Evolutionary conservation across 305 asterid genomes (phyloP).

Genomic region (Nicotiana rustica): DNA sequence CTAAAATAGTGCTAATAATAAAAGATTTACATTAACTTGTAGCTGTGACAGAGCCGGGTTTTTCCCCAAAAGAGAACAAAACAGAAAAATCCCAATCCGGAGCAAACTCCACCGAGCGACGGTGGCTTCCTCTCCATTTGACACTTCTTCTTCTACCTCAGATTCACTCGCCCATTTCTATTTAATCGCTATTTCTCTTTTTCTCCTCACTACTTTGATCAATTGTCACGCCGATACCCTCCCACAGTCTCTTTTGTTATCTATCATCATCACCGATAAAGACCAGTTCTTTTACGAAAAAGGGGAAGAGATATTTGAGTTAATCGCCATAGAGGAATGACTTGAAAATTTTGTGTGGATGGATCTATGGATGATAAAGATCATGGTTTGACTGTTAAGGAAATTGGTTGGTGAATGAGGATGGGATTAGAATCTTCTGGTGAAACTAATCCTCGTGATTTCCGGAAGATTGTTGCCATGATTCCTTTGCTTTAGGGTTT

Average conservation of each 20-base stretch:
- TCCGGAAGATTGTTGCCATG: slow-evolving; percentile 59
- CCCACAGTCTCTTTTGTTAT: not conserved
- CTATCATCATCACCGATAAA: slow-evolving; percentile 10
- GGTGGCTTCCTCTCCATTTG: slow-evolving; percentile 31
- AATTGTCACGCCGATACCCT: not conserved
- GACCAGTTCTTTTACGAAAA: slow-evolving; percentile 25
- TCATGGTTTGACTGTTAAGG: slow-evolving; percentile 10
- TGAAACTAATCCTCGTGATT: slow-evolving; percentile 56
- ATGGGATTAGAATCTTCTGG: slow-evolving; percentile 98
- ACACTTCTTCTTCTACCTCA: not conserved
- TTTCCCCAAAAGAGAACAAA: slow-evolving; percentile 24
- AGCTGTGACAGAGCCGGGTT: slow-evolving; percentile 4
- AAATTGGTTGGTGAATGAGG: slow-evolving; percentile 62
- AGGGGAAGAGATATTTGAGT: not conserved
- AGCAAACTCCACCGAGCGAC: slow-evolving; percentile 36
- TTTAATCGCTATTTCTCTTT: slow-evolving; percentile 21
- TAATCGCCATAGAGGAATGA: not conserved
- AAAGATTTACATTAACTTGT: not conserved
- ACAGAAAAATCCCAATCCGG: slow-evolving; percentile 37
- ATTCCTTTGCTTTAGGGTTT: slow-evolving; percentile 22
- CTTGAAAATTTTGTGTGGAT: slow-evolving; percentile 17
- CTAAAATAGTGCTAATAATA: not conserved
- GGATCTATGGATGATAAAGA: slow-evolving; percentile 32
- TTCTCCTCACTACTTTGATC: not conserved
- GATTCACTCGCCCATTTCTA: slow-evolving; percentile 28